These are phyloP conservation scores for Aspergillus conjunctus DNA, from an alignment of 495 filamentous ascomycete species.

Conservation along the genomic window DNA sequence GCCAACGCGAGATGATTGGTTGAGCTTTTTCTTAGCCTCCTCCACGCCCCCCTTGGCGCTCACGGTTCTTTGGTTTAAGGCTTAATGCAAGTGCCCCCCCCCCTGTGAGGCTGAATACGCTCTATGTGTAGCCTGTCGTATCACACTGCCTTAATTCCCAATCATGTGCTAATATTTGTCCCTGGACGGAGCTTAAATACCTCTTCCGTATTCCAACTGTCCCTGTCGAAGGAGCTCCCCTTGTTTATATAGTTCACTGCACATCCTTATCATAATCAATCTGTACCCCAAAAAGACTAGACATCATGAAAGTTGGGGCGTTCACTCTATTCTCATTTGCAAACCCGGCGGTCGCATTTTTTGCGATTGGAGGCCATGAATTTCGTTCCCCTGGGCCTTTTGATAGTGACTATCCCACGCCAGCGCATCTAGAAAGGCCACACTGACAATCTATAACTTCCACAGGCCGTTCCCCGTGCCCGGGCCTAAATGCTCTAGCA, in stretches of 20 bases:
- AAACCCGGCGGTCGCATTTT: not conserved
- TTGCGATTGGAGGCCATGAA: not conserved
- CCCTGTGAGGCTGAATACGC: slow-evolving; percentile 1
- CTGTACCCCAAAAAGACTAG: not conserved
- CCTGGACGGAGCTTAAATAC: not conserved
- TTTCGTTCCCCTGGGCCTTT: not conserved
- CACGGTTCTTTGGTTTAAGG: not conserved
- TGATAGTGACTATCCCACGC: not conserved
- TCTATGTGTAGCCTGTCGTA: not conserved
- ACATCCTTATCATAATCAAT: not conserved
- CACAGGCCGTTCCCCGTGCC: slow-evolving; percentile 35
- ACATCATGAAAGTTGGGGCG: not conserved
- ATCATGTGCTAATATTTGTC: not conserved
- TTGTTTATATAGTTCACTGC: not conserved
- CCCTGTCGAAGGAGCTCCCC: not conserved
- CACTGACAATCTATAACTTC: not conserved
- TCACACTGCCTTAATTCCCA: not conserved
- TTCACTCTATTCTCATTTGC: not conserved
- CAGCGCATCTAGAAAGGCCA: not conserved
- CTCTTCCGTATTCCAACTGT: not conserved
- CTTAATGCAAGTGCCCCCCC: too few species aligned
- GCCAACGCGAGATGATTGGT: too few species aligned
- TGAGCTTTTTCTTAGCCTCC: not conserved
- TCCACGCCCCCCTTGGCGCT: not conserved
- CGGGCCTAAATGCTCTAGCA: slow-evolving; percentile 56